Base-by-base conservation (phyloP, 179 eudicot genomes). In the Beta corolliflora region DNA sequence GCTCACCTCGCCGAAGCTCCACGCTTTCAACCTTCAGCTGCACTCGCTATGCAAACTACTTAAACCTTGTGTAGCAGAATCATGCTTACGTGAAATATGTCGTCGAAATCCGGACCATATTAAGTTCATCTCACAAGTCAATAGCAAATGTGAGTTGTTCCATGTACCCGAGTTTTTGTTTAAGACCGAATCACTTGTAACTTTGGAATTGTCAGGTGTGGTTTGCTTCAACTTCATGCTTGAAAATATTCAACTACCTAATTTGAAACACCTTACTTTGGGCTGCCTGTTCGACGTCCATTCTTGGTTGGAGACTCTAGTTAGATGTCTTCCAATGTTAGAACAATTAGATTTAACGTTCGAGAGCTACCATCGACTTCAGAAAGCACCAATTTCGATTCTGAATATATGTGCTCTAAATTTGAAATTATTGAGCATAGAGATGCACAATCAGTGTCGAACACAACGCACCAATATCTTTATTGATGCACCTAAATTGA, bases 401-500 rank as follows among this genome's bases (percentile, higher is more conserved):
- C 14, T n/a, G 52, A 14, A 75, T 29, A 41, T 75, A 58, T 7
- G 8, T 19, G 19, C 50, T 36, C 66, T 31, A 31, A 31, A 31
- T 31, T 21, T 71, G n/a, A n/a, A 48, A 15, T 71, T 56, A 12
- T 48, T 71, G 54, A 8, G 2, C 2, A 60, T n/a, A 60, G 3
- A 21, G 14, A 1, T 56, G 19, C 19, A 14, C 19, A 14, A 15
- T 56, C 19, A 5, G 60, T 14, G 60, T 5, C 60, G 19, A 56
- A 59, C 13, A 0, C 25, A 2, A 60, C 21, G 4, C 23, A 58
- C 46, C 6, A 58, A 16, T 9, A 2, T 75, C 9, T 41, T 11
- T 3, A 56, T 75, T 19, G 53, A 75, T 75, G 77, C 77, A 16
- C 77, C 77, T 5, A 18, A 16, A 16, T 59, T 75, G 61, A n/a